These are phyloP conservation scores for Salinomyces thailandicus DNA, from an alignment of 2,329 filamentous ascomycete species.

Conservation along the genomic window DNA sequence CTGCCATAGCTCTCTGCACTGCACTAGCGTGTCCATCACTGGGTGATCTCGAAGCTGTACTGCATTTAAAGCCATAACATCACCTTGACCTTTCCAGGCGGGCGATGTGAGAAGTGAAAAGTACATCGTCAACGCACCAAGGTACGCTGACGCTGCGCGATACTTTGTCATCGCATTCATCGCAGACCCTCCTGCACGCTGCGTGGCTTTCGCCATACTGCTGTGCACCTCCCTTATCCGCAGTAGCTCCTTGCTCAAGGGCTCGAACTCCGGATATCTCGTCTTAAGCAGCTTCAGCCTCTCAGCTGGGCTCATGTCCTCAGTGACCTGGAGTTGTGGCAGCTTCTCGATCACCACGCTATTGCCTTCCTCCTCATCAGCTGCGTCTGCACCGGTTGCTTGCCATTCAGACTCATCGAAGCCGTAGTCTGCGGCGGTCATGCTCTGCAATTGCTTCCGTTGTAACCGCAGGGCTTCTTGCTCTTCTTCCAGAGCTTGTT, in stretches of 20 bases:
- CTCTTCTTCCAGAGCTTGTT: slow-evolving; percentile 81
- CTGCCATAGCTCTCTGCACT: slow-evolving; percentile 72
- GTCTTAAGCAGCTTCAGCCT: slow-evolving; percentile 62
- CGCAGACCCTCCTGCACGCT: slow-evolving; percentile 1
- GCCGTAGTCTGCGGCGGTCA: slow-evolving; percentile 85
- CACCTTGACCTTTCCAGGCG: slow-evolving; percentile 43
- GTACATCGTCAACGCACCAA: slow-evolving; percentile 82
- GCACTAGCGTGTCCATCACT: slow-evolving; percentile 75
- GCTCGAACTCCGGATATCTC: slow-evolving; percentile 87
- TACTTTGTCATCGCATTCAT: slow-evolving; percentile 48
- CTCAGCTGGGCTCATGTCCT: slow-evolving; percentile 67
- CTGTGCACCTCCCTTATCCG: slow-evolving; percentile 45
- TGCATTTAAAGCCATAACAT: slow-evolving; percentile 55
- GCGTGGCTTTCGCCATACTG: slow-evolving; percentile 9
- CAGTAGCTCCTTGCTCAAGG: slow-evolving; percentile 68
- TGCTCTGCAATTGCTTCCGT: slow-evolving; percentile 78
- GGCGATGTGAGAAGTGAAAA: slow-evolving; percentile 86
- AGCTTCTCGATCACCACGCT: slow-evolving; percentile 72
- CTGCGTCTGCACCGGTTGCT: slow-evolving; percentile 38
- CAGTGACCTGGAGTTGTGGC: slow-evolving; percentile 69
- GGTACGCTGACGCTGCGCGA: slow-evolving; percentile 72
- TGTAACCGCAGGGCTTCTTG: slow-evolving; percentile 78
- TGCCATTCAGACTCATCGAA: slow-evolving; percentile 87
- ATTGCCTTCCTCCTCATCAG: slow-evolving; percentile 35
- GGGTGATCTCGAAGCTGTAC: slow-evolving; percentile 78